phyloP scores from a whole-genome alignment of 2,329 filamentous ascomycete species.

The Aspergillus sp. region DNA sequence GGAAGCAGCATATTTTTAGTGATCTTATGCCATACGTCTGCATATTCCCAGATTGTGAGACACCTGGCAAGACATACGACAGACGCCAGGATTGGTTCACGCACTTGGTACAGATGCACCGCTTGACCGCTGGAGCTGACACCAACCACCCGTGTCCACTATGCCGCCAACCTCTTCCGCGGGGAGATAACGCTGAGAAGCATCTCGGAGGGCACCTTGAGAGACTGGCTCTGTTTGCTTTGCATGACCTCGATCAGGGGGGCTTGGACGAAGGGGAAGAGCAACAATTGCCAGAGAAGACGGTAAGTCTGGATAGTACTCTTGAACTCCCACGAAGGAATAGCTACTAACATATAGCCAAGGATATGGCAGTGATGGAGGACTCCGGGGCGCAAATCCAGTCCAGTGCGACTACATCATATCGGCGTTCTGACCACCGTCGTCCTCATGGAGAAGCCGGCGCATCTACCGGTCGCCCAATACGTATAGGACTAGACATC shows the following conservation, averaged over 20 bases:
- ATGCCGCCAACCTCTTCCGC: neutral
- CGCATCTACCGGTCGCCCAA: too few species aligned
- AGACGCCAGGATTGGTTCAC: neutral
- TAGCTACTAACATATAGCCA: too few species aligned
- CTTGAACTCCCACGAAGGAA: too few species aligned
- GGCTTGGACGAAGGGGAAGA: neutral
- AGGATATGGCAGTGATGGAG: neutral
- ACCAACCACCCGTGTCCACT: neutral
- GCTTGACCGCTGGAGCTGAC: neutral
- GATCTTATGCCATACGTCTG: conserved; percentile 32
- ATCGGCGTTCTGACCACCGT: too few species aligned
- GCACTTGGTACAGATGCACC: conserved; percentile 3
- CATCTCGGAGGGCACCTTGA: conserved; percentile 15
- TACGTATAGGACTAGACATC: too few species aligned
- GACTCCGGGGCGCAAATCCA: neutral
- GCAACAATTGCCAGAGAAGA: neutral
- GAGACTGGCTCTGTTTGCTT: conserved; percentile 13
- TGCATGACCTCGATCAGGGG: neutral
- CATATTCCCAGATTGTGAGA: conserved; percentile 13
- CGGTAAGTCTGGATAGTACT: too few species aligned
- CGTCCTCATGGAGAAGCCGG: too few species aligned
- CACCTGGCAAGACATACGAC: neutral
- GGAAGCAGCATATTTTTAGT: conserved; percentile 28
- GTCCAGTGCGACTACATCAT: too few species aligned
- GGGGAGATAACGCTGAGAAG: conserved; percentile 1